Base-by-base conservation (phyloP, 148 eudicot species). In the Rhododendron ovatum region DNA sequence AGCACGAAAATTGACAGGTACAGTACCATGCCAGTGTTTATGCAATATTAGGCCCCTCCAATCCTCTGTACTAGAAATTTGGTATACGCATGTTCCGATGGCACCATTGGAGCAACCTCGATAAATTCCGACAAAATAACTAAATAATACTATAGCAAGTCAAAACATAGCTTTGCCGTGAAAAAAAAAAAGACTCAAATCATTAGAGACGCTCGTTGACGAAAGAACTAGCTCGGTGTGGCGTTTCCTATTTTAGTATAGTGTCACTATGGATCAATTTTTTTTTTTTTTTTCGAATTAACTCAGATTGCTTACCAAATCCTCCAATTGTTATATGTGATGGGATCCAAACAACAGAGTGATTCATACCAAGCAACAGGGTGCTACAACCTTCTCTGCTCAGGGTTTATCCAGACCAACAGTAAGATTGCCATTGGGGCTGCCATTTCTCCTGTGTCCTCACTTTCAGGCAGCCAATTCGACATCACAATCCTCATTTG, bases 291-390 rank as follows among this genome's bases (percentile, higher is more conserved):
- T 55, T 14, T 15, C 2, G 2, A 63, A 63, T n/a, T 33, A 14
- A 6, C 11, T 35, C 14, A 18, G 47, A 39, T 75, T 13, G 17
- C 45, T 39, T 20, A 35, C 47, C n/a, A 39, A 35, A 75, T 75
- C 26, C 45, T 75, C 24, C 10, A 5, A 1, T 20, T 76, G 50
- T 76, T 41, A 76, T 76, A 43, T 43, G 26, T 77, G 12, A 11
- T 41, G 50, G 63, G 28, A 48, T 57, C 41, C 59, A 26, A 82
- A 74, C 94, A 95, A 74, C 96, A 98, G 99, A 94, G 98, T 84
- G 99, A 98, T 81, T 89, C 99, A 8, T 98, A 98, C 83, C 97
- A 97, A 89, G 96, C 98, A 50, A 95, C 98, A 1, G 98, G 99
- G 80, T 98, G 99, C 82, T 98, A 98, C 94, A 98, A 98, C 87